Percentiles rank a stretch among this genome's conserved stretches.
These are phyloP conservation scores for Trametes gibbosa DNA, from an alignment of 768 basidiomycete genomes.

Conservation along the genomic window DNA sequence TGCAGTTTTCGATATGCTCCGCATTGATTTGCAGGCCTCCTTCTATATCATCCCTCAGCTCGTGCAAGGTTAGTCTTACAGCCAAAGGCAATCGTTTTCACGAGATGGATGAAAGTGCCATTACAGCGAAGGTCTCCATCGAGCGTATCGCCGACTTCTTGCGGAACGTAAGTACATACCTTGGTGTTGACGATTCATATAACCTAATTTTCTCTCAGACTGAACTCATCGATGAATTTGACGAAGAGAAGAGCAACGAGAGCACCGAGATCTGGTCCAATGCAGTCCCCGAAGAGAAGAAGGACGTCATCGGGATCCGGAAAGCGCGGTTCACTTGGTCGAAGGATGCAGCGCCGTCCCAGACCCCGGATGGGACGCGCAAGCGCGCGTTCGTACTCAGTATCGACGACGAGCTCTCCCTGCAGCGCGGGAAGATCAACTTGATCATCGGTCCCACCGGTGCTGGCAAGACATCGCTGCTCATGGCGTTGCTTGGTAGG, in stretches of 20 bases:
- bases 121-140: conserved; percentile 36
- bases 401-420: conserved; percentile 49
- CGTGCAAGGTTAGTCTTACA: neutral
- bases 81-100: too few relatives aligned
- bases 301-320: conserved; percentile 17
- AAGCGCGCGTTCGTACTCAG: conserved; percentile 45
- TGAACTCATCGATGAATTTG: conserved; percentile 22
- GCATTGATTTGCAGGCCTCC: neutral
- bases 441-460: conserved; percentile 58
- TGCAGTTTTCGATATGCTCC: conserved; percentile 17
- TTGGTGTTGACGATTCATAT: neutral
- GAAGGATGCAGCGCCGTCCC: neutral
- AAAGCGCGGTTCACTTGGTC: conserved; percentile 21
- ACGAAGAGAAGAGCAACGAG: neutral
- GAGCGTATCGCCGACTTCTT: conserved; percentile 42
- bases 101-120: neutral
- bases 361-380: conserved; percentile 5
- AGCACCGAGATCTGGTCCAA: neutral
- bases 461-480: conserved; percentile 56
- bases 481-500: conserved; percentile 28
- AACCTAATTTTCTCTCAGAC: conserved; percentile 6
- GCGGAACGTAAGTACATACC: conserved; percentile 19
- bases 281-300: neutral
- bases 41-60: conserved; percentile 6
- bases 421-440: conserved; percentile 50